phyloP scores from a whole-genome alignment of 495 filamentous ascomycete species.

The Neurospora sp. region DNA sequence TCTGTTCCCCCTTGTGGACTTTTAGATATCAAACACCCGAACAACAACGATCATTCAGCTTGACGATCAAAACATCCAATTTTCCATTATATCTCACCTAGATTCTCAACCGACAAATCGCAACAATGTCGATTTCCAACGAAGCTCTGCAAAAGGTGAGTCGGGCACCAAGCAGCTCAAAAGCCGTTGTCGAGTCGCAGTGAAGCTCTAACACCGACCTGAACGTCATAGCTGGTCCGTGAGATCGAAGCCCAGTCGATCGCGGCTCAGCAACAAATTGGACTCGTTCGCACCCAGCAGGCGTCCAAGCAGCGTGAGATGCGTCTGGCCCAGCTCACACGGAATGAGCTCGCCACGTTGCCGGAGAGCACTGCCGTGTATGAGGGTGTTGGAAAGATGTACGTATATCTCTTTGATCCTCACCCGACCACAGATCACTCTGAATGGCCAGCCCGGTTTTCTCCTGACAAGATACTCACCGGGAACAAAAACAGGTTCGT shows the following conservation, averaged over 20 bases:
- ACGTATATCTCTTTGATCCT: constrained; percentile 20
- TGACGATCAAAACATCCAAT: neutral
- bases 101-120: too few relatives aligned
- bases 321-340: constrained; percentile 80
- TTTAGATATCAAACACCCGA: neutral
- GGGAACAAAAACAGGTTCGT: constrained; percentile 62
- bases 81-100: neutral
- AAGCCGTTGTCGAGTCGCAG: neutral
- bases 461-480: neutral
- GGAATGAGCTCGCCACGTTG: constrained; percentile 66
- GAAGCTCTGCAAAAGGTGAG: constrained; percentile 88
- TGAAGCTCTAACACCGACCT: neutral
- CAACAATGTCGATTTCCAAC: constrained; percentile 85
- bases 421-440: constrained; percentile 1
- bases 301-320: constrained; percentile 79
- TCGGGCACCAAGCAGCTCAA: neutral
- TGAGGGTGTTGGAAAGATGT: constrained; percentile 97
- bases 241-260: constrained; percentile 88
- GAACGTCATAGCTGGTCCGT: constrained; percentile 60
- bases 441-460: neutral
- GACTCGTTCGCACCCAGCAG: constrained; percentile 76
- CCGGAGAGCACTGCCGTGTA: constrained; percentile 78
- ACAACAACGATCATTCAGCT: neutral
- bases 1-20: neutral
- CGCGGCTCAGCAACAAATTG: constrained; percentile 84